Base-by-base conservation (phyloP, 2,329 filamentous ascomycete species). In the Aspergillus oerlinghausenensis region DNA sequence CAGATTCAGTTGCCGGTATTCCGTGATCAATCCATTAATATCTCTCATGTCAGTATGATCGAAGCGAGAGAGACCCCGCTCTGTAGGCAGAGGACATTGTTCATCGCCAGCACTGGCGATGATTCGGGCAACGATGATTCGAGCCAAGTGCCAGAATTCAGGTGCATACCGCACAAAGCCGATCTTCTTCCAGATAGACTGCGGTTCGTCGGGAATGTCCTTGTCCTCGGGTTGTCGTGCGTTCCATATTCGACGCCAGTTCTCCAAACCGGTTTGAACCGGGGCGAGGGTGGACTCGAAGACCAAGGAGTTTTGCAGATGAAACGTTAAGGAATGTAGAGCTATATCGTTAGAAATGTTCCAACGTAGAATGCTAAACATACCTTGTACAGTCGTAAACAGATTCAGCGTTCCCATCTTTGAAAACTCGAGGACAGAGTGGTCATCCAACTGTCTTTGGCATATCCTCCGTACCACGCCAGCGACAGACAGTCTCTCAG, bases 71-170 rank as follows among this genome's bases (percentile, higher is more conserved):
- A 54, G 26, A 2, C 40, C 56, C 19, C 50, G 35, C 8, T 54
- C 50, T 2, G 28, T 10, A 21, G 49, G 21, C 4, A 48, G 11
- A 11, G 45, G 19, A 10, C 49, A 48, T 11, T 54, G 51, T 5
- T 51, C 54, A 21, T 49, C 49, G 8, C 49, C 35, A 5, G 29
- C 49, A 23, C 45, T 51, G 17, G 54, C 51, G 10, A 52, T 57
- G 8, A 65, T 63, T 32, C 60, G 60, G 2, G 58, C 52, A 2
- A 65, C 42, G 17, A 68, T 60, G 19, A 68, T 60, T 1, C 63
- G 55, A 29, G 66, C 65, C 19, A 70, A 55, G 11, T 67, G 62
- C 67, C 67, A 69, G 29, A 67, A 67, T 35, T 70, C 67, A 7
- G 65, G 61, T 0, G 64, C 65, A 14, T 66, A 62, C 1, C 62